Base-by-base conservation (phyloP, 2,329 filamentous ascomycete genomes). In the Colletotrichum somersetense region DNA sequence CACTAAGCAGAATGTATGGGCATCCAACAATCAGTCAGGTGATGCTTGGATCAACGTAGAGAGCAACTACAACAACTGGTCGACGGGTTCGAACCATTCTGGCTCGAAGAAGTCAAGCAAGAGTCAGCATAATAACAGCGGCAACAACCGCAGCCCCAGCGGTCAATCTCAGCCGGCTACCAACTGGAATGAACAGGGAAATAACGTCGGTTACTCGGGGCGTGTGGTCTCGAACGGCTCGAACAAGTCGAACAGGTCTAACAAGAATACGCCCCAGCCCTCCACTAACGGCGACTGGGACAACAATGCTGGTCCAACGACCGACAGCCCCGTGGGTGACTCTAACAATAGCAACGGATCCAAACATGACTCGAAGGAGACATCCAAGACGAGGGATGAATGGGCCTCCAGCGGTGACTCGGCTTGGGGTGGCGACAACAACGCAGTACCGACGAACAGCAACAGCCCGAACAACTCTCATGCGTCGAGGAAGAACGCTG, bases 221-320 rank as follows among this genome's bases (percentile, higher is more conserved):
- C 66, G 55, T 38, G 42, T 48, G 11, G 50, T 48, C 16, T 66
- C 67, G 6, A 65, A 55, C 35, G 61, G 55, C 26, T 72, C 61
- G 18, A 69, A 35, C 8, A 63, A 58, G 30, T 30, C 69, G 20
- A 70, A 56, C 59, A 48, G 30, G 30, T 50, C 70, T 11, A 67
- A 35, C 20, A 63, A 69, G 40, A 65, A 35, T 5, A 56, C 62
- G 20, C 23, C 56, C 3, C 52, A 40, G 12, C 33, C 67, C 10
- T 63, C 70, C 14, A 59, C 55, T 4, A 69, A 70, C 62, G 62
- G 44, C 23, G 65, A 65, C 18, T 74, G 72, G 72, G 72, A 74
- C 33, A 74, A 69, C 48, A 75, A 75, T 38, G 62, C 64, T 23
- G 74, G 73, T 18, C 73, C 74, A 16, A 73, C 57, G 18, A 73